A percentile compares a stretch with the other conserved stretches of the same genome.
Conservation (phyloP, 768 basidiomycete genomes). For the Termitomyces sp. region DNA sequence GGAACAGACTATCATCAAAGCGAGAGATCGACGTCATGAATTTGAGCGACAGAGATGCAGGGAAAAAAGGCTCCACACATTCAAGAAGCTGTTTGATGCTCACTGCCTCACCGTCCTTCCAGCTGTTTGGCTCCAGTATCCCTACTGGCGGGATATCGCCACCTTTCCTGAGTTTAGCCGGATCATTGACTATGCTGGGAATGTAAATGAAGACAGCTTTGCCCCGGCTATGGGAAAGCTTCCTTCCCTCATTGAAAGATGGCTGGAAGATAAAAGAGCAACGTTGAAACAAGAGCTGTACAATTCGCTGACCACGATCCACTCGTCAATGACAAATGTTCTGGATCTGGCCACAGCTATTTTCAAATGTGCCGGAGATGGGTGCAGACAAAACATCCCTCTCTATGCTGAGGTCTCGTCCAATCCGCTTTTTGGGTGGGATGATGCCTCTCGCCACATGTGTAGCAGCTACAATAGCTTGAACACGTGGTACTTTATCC, state of each 20-base stretch:
- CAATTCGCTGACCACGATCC: background rate
- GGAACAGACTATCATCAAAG: conserved; percentile 6
- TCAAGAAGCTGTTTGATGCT: conserved; percentile 11
- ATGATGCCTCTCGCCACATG: background rate
- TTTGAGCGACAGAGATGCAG: conserved; percentile 6
- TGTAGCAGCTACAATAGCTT: background rate
- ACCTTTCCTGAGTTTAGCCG: background rate
- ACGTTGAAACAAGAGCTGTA: background rate
- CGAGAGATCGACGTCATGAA: conserved; percentile 5
- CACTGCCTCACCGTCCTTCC: conserved; percentile 18
- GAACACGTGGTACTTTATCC: background rate
- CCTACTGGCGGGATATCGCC: conserved; percentile 12
- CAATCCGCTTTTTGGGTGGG: conserved; percentile 11
- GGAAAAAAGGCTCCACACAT: background rate
- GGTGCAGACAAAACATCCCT: background rate
- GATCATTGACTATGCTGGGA: background rate
- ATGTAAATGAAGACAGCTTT: background rate
- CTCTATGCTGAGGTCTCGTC: background rate
- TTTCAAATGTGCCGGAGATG: conserved; percentile 4
- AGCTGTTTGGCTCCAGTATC: conserved; percentile 19
- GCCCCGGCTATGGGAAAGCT: background rate
- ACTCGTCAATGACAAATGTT: background rate
- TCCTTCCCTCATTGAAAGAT: conserved; percentile 1
- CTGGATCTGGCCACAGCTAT: conserved; percentile 6
- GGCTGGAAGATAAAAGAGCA: background rate